Evolutionary conservation across 2,329 filamentous ascomycete species (phyloP).

Genomic region (Dryadomyces quercus-mongolicae): DNA sequence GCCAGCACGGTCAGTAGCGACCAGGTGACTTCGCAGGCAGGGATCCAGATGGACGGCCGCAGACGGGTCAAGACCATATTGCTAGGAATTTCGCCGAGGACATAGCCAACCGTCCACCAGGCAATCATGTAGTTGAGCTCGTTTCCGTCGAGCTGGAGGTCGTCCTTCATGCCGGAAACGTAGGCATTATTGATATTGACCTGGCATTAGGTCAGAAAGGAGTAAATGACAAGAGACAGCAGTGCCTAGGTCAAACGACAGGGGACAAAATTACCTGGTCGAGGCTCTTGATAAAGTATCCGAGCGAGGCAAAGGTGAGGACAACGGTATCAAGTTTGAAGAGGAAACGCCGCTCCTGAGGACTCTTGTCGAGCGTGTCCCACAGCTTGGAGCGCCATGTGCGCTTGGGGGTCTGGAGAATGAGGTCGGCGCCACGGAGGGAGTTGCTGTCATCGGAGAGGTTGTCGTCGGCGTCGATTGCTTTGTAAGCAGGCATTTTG

Average conservation of each 20-base stretch:
- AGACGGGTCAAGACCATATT: conserved; percentile 26
- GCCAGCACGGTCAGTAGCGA: conserved; percentile 22
- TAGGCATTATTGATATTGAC: conserved; percentile 27
- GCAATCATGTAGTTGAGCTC: conserved; percentile 23
- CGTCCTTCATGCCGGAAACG: conserved; percentile 33
- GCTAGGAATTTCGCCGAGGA: conserved; percentile 24
- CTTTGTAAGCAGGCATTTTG: background rate
- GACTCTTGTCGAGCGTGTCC: conserved; percentile 30
- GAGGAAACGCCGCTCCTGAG: conserved; percentile 20
- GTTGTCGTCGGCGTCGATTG: background rate
- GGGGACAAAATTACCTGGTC: conserved; percentile 23
- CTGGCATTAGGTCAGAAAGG: no score
- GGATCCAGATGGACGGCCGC: conserved; percentile 30
- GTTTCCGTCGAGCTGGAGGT: conserved; percentile 26
- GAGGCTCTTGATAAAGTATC: conserved; percentile 32
- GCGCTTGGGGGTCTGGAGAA: conserved; percentile 5
- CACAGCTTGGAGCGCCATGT: conserved; percentile 37
- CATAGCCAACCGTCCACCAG: conserved; percentile 25
- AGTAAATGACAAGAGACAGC: no score
- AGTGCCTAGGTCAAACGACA: no score
- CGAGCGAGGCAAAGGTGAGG: conserved; percentile 25
- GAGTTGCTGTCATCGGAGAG: background rate
- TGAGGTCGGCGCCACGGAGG: background rate
- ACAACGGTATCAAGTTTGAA: conserved; percentile 22
- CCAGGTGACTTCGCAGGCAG: conserved; percentile 25